Base-by-base conservation (phyloP, 2,329 filamentous ascomycete genomes). In the Talaromyces sp. region DNA sequence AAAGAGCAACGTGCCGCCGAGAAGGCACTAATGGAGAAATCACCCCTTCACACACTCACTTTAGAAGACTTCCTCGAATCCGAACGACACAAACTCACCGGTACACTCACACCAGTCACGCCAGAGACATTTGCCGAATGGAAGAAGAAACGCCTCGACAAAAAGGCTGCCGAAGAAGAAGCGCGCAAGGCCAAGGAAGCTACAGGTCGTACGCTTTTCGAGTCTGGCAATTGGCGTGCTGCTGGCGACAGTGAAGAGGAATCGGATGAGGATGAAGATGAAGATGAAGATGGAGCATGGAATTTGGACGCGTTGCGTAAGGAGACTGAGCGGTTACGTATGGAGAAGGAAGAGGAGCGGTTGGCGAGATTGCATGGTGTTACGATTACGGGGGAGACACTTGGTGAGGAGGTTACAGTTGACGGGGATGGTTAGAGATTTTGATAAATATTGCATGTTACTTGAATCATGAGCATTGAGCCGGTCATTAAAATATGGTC, bases 41-140 rank as follows among this genome's bases (percentile, higher is more conserved):
- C 89, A 7, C 93, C 95, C 5, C 81, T 97, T 59, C 91, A 92
- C 72, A 97, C 94, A 1, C 82, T 99, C 53, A 99, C 94, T 0
- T 82, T 99, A 48, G 94, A 99, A 78, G 94, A 99, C 73, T 99
- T 97, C 81, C 78, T 99, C 57, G 94, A 99, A 75, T 93, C 89
- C 0, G 93, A 99, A 78, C 85, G 94, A 66, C 91, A 97, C 79
- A 97, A 97, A 76, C 84, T 99, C 53, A 92, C 88, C 0, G 94
- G 93, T 57, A 91, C 81, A 0, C 81, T 97, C 53, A 99, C 95
- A 1, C 95, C 95, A 5, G 95, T 99, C 62, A 99, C 89, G 1
- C 88, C 87, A 2, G 94, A 99, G 71, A 82, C 85, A 0, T 99
- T 99, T 70, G 91, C 91, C 62, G 94, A 94, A 70, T 99, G 94